Evolutionary conservation across 306 rosid species (phyloP).

Genomic region (Alnus rubra): DNA sequence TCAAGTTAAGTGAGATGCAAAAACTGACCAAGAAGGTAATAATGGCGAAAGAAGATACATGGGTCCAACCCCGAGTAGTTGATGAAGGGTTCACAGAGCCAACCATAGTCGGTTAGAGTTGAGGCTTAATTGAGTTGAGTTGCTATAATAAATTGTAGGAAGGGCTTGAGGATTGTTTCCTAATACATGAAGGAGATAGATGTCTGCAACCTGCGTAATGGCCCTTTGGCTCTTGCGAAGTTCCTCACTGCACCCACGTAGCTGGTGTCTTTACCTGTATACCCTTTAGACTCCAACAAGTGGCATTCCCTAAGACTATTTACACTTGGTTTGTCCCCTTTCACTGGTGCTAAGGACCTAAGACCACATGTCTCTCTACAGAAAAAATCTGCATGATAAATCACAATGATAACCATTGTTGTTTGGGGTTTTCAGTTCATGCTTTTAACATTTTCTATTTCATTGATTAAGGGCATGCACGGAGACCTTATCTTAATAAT

Average conservation of each 20-base stretch:
- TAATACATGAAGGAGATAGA: neutral
- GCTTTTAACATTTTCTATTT: neutral
- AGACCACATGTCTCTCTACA: neutral
- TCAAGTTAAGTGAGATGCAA: neutral
- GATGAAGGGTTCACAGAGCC: neutral
- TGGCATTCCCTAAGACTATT: neutral
- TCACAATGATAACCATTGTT: neutral
- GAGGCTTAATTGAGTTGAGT: neutral
- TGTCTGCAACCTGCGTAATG: neutral
- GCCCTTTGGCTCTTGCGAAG: neutral
- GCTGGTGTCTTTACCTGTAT: no score
- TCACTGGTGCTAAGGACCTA: neutral
- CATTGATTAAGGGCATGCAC: neutral
- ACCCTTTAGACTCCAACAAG: neutral
- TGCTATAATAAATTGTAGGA: neutral
- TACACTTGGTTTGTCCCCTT: neutral
- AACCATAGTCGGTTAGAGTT: neutral
- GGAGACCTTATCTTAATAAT: neutral
- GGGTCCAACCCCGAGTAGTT: neutral
- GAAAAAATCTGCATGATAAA: neutral
- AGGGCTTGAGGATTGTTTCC: neutral
- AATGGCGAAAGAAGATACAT: neutral
- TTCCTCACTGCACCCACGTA: no score
- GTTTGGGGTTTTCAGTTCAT: neutral
- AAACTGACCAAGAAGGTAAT: neutral